These are phyloP conservation scores for Phytomonas sp. DNA, from an alignment of 208 protist genomes.

Conservation along the genomic window DNA sequence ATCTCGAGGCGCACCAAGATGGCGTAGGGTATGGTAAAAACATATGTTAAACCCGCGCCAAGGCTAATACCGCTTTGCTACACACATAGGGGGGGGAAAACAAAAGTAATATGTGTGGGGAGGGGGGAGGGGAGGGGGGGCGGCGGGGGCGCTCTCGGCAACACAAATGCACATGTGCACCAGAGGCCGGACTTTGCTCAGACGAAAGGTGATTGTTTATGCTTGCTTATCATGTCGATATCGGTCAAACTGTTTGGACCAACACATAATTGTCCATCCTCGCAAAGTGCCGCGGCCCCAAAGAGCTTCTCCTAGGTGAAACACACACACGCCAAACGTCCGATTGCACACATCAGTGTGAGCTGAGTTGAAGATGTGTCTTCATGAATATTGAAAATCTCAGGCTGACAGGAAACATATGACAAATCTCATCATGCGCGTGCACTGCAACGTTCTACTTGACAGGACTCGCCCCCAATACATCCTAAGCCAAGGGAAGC, in stretches of 20 bases:
- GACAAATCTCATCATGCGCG: neutral
- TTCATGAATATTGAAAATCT: neutral
- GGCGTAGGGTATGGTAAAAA: constrained; percentile 7
- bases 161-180: neutral
- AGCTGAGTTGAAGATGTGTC: neutral
- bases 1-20: constrained; percentile 17
- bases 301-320: too few relatives aligned
- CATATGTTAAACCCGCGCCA: constrained; percentile 12
- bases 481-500: neutral
- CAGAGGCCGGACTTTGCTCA: neutral
- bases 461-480: neutral
- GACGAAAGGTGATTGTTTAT: constrained; percentile 10
- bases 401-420: neutral
- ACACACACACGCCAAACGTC: neutral
- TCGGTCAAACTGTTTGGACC: constrained; percentile 9
- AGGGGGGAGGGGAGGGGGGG: too few relatives aligned
- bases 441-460: neutral
- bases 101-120: too few relatives aligned
- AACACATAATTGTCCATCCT: constrained; percentile 4
- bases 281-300: neutral
- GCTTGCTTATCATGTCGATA: constrained; percentile 2
- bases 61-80: constrained; percentile 14
- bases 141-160: neutral
- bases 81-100: too few relatives aligned
- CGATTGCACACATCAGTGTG: neutral